These are phyloP conservation scores for Saksenaea vasiformis DNA, from an alignment of 371 early-diverging fungal genomes.

Conservation along the genomic window DNA sequence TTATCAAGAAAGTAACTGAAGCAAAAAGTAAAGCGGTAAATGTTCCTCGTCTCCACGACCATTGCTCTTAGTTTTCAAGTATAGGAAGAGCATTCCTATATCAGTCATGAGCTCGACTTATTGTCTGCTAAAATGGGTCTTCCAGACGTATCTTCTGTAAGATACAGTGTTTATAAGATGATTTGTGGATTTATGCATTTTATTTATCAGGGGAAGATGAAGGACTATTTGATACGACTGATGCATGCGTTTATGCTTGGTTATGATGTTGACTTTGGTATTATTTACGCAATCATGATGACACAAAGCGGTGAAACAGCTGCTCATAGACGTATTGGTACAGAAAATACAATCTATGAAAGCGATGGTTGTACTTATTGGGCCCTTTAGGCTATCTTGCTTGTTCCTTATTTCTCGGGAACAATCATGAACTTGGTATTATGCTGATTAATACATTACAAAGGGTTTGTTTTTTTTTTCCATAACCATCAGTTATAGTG, in stretches of 20 bases:
- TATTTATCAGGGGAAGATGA: constrained; percentile 36
- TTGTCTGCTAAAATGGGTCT: constrained; percentile 31
- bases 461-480: constrained; percentile 29
- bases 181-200: not conserved
- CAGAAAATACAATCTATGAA: not conserved
- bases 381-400: constrained; percentile 52
- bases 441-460: constrained; percentile 58
- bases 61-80: not conserved
- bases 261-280: constrained; percentile 50
- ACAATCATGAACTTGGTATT: constrained; percentile 46
- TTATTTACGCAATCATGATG: constrained; percentile 56
- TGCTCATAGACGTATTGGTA: constrained; percentile 50
- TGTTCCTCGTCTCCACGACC: not conserved
- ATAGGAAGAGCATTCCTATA: constrained; percentile 42
- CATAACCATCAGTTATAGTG: not conserved
- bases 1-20: constrained; percentile 32
- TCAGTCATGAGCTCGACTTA: constrained; percentile 24
- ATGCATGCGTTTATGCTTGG: constrained; percentile 58
- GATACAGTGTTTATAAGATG: not conserved
- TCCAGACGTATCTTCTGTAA: constrained; percentile 46
- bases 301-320: constrained; percentile 52
- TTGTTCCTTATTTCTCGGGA: constrained; percentile 41
- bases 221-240: constrained; percentile 45
- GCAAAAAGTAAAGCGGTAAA: constrained; percentile 45
- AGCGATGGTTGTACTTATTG: not conserved